These are phyloP conservation scores for Hymenoscyphus infarciens DNA, from an alignment of 2,329 filamentous ascomycete species.

Conservation along the genomic window DNA sequence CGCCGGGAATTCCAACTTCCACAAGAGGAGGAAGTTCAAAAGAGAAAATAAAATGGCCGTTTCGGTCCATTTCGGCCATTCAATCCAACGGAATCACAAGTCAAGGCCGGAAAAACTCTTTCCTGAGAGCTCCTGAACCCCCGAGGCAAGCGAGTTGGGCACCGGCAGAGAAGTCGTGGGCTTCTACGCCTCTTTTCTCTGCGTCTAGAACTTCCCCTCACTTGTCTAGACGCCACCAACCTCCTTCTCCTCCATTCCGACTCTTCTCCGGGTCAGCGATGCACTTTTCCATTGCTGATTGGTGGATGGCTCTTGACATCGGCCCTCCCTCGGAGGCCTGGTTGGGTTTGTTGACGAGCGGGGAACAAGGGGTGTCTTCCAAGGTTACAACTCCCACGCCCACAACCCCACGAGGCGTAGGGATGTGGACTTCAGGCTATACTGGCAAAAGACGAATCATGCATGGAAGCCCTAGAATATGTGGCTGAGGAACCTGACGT, in stretches of 20 bases:
- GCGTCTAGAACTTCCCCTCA: slow-evolving; percentile 3
- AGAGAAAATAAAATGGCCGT: neutral
- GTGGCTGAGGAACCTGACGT: neutral
- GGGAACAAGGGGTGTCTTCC: neutral
- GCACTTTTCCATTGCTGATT: neutral
- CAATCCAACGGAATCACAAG: neutral
- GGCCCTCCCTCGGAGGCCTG: neutral
- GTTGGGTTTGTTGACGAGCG: neutral
- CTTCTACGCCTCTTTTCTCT: neutral
- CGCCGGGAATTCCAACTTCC: neutral
- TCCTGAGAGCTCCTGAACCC: neutral
- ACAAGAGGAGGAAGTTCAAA: neutral
- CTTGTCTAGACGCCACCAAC: neutral
- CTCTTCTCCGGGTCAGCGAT: neutral
- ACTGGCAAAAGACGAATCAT: neutral
- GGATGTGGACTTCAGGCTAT: neutral
- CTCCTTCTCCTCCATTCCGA: neutral
- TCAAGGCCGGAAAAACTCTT: neutral
- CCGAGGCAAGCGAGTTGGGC: neutral
- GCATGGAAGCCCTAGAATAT: neutral
- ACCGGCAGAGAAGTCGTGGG: neutral
- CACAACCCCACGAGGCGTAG: neutral
- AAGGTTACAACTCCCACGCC: neutral
- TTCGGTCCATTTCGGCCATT: neutral
- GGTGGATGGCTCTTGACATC: neutral